Percentiles rank a stretch among this genome's conserved stretches.
Evolutionary conservation across 1,139 yeast genomes (phyloP).

Genomic region (Hansenula anomala): DNA sequence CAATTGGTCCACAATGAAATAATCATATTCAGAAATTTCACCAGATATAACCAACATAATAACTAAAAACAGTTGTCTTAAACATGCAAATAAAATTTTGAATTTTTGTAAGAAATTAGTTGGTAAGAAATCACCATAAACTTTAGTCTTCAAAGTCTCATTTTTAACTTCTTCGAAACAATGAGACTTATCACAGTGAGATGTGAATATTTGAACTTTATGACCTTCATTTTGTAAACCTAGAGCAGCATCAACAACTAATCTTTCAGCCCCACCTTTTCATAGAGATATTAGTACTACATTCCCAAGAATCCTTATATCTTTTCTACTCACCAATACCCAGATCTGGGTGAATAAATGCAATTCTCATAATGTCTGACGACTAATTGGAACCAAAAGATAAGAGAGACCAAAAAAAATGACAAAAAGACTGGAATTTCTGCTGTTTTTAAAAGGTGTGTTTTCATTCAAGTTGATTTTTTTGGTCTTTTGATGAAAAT

Average conservation of each 20-base stretch:
- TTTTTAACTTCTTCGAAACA: conserved; percentile 85
- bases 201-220: conserved; percentile 68
- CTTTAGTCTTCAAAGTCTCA: conserved; percentile 54
- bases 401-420: not conserved
- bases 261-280: conserved; percentile 94
- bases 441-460: no score
- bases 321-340: conserved; percentile 48
- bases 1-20: conserved; percentile 82
- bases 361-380: conserved; percentile 2
- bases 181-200: conserved; percentile 82
- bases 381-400: not conserved
- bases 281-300: no score
- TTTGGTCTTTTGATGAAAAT: not conserved
- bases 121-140: conserved; percentile 81
- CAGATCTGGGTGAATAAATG: conserved; percentile 2
- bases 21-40: conserved; percentile 50
- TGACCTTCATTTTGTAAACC: conserved; percentile 74
- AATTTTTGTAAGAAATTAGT: conserved; percentile 60
- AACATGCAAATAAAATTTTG: conserved; percentile 75
- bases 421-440: not conserved
- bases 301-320: no score
- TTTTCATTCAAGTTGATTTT: no score
- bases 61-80: conserved; percentile 73
- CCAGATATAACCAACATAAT: conserved; percentile 45
- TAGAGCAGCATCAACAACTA: conserved; percentile 91